Evolutionary conservation across 2,329 filamentous ascomycete species (phyloP).

Genomic region (Cadophora luteo-olivacea): DNA sequence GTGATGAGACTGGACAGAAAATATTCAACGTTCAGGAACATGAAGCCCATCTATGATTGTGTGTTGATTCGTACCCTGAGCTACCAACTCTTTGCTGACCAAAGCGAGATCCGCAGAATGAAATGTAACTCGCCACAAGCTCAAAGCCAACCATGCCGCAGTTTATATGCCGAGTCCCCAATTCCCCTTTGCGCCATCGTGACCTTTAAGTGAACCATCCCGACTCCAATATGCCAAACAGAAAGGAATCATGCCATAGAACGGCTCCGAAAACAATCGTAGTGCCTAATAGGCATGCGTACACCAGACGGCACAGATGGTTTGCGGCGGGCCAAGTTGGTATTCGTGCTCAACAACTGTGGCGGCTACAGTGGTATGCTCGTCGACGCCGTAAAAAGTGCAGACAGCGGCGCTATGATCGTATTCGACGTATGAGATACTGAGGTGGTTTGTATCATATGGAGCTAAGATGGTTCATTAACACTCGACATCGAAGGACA

Average conservation of each 20-base stretch:
- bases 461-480: constrained; percentile 1
- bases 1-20: too few relatives aligned
- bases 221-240: not conserved
- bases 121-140: too few relatives aligned
- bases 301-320: constrained; percentile 13
- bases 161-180: too few relatives aligned
- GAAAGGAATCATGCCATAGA: not conserved
- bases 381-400: constrained; percentile 12
- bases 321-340: constrained; percentile 14
- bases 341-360: not conserved
- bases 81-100: too few relatives aligned
- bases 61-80: too few relatives aligned
- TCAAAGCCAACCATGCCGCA: too few relatives aligned
- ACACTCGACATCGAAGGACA: not conserved
- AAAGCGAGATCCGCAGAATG: too few relatives aligned
- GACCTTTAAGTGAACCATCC: not conserved
- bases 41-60: too few relatives aligned
- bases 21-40: too few relatives aligned
- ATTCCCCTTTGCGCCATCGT: too few relatives aligned
- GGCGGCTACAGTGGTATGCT: not conserved
- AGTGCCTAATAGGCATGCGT: not conserved
- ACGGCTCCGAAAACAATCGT: too few relatives aligned
- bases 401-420: constrained; percentile 1
- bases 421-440: constrained; percentile 11
- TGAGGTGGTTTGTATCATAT: constrained; percentile 3